Evolutionary conservation across 2,329 filamentous ascomycete genomes (phyloP), one percentile per base, ranked within the genome.

Genomic region (Aspergillus sp.): DNA sequence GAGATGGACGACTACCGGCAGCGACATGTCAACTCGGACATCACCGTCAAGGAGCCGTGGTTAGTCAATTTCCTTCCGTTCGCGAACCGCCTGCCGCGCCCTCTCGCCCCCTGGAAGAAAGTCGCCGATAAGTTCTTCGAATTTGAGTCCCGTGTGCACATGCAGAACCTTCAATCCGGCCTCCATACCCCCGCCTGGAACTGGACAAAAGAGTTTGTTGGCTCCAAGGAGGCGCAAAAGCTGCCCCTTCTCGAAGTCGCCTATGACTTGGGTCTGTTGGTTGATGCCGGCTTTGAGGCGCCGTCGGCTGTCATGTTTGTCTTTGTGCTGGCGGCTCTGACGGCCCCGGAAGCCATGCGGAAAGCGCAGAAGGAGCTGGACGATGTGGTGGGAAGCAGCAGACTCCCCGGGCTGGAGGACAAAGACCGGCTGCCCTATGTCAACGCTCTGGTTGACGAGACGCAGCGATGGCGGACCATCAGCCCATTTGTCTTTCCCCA

Each of bases 351-450:
- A 6, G 8, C 6, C n/a, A 11, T 40, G 10, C 10, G 16, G n/a
- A 40, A 40, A n/a, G 36, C 36, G 9, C 36, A 40, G 36, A 6
- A 40, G 19, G 57, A 58, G 32, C 44, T 60, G 0, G 57, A 58
- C 40, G 22, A 13, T 4, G 61, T 69, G 6, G 64, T 63, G 30
- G 68, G 65, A 13, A 47, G 51, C 1, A 36, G 62, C n/a, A 54
- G 66, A 1, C 50, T 73, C 8, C 72, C 72, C 2, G 55, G 35
- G 0, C 17, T 63, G 2, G 62, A 69, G 0, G 65, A 68, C 49
- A 47, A 55, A 16, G 19, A 40, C 9, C 47, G 59, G 19, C 56
- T 69, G 6, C 65, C 65, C 3, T 68, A 68, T 38, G 56, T 69
- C 22, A 54, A 55, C 2, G 65, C 65, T 3, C 53, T 61, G 30